Conservation (phyloP, 192 early-diverging fungal genomes). For the Linnemannia schmuckeri region DNA sequence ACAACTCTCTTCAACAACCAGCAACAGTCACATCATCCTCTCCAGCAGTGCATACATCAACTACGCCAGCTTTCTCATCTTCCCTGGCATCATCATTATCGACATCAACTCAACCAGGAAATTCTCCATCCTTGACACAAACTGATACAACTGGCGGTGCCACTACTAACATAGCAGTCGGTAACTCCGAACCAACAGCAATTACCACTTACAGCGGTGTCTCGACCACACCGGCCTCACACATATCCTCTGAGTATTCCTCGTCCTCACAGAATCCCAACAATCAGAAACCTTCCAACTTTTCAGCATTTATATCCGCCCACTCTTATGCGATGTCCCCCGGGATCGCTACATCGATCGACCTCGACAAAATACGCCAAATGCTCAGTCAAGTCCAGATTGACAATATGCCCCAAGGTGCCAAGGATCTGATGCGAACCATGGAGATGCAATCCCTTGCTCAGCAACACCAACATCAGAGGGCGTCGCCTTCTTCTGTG, state of each 20-base stretch:
- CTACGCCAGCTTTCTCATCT: too few species aligned
- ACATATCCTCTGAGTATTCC: background rate
- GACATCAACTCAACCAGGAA: background rate
- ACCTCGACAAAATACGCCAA: constrained; percentile 25
- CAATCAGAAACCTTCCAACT: background rate
- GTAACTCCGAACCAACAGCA: background rate
- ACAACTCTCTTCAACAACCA: background rate
- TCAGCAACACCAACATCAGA: background rate
- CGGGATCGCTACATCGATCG: constrained; percentile 8
- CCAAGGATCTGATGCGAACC: constrained; percentile 26
- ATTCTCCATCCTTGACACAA: background rate
- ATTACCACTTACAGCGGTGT: background rate
- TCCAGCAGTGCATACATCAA: background rate
- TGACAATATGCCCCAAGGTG: constrained; percentile 29
- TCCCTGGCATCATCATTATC: background rate
- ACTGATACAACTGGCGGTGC: background rate
- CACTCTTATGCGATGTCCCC: background rate
- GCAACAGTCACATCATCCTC: constrained; percentile 7
- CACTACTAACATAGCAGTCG: background rate
- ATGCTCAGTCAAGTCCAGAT: constrained; percentile 35
- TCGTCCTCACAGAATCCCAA: background rate
- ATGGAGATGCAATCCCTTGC: constrained; percentile 31
- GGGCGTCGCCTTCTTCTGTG: background rate
- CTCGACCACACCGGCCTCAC: background rate
- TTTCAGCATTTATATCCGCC: background rate